Percentiles rank a stretch among this genome's conserved stretches.
phyloP scores from a whole-genome alignment of 192 early-diverging fungal species.

The Coemansia sp. region DNA sequence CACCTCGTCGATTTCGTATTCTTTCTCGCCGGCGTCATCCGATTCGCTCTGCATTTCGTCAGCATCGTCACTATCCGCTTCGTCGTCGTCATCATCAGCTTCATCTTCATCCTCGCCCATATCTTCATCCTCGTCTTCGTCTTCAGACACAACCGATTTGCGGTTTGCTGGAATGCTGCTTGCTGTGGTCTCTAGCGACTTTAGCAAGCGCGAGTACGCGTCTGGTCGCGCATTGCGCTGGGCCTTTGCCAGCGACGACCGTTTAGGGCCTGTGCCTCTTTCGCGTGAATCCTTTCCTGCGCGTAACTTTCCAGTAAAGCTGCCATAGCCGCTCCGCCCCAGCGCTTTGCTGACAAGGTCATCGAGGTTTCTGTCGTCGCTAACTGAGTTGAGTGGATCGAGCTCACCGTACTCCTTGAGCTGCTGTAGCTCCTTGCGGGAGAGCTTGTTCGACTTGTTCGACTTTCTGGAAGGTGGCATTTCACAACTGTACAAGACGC shows the following conservation, averaged over 20 bases:
- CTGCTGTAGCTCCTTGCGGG: constrained; percentile 53
- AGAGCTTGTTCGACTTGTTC: constrained; percentile 28
- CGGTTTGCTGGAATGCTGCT: neutral
- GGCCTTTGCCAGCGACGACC: constrained; percentile 1
- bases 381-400: constrained; percentile 37
- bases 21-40: neutral
- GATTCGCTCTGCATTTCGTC: neutral
- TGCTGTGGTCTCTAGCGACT: constrained; percentile 16
- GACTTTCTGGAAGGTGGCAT: constrained; percentile 51
- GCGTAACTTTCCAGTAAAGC: constrained; percentile 15
- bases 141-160: constrained; percentile 14
- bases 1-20: constrained; percentile 30
- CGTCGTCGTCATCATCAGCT: constrained; percentile 34
- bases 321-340: constrained; percentile 29
- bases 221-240: constrained; percentile 14
- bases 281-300: neutral
- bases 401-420: constrained; percentile 74
- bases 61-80: constrained; percentile 20
- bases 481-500: neutral
- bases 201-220: constrained; percentile 39
- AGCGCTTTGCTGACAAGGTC: constrained; percentile 48
- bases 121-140: constrained; percentile 39
- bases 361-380: constrained; percentile 39
- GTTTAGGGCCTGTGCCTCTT: neutral
- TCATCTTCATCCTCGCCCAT: constrained; percentile 34